Percentiles rank a stretch among this genome's conserved stretches.
Conservation (phyloP, 2,329 filamentous ascomycete genomes). For the Annulohypoxylon truncatum region DNA sequence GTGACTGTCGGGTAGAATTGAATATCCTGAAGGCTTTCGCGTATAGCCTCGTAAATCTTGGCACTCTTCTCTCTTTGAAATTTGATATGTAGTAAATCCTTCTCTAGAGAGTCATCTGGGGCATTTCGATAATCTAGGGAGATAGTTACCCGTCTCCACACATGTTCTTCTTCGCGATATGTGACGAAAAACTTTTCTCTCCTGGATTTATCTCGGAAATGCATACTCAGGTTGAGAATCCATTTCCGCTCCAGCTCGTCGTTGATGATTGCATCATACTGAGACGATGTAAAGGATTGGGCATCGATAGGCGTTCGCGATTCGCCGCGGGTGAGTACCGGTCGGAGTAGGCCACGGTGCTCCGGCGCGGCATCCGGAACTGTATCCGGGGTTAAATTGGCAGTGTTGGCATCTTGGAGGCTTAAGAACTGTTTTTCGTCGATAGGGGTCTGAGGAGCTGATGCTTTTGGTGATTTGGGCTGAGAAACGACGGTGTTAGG, state of each 20-base stretch:
- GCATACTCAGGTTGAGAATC: conserved; percentile 99
- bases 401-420: conserved; percentile 40
- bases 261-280: conserved; percentile 74
- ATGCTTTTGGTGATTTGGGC: conserved; percentile 36
- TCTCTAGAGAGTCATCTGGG: conserved; percentile 83
- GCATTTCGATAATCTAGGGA: conserved; percentile 92
- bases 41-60: conserved; percentile 93
- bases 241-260: conserved; percentile 88
- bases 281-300: conserved; percentile 62
- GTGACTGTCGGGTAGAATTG: conserved; percentile 97
- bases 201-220: conserved; percentile 91
- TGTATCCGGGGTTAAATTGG: conserved; percentile 36
- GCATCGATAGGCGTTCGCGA: conserved; percentile 53
- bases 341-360: conserved; percentile 47
- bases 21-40: conserved; percentile 90
- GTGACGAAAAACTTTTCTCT: conserved; percentile 99
- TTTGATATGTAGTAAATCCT: conserved; percentile 79
- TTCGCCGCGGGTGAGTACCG: conserved; percentile 33
- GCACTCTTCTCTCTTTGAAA: conserved; percentile 93
- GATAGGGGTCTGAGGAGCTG: conserved; percentile 49
- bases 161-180: conserved; percentile 81
- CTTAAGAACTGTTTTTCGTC: conserved; percentile 51
- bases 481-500: conserved; percentile 43
- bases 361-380: neutral
- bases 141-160: conserved; percentile 90